Percentiles rank a stretch among this genome's conserved stretches.
These are phyloP conservation scores for Corniculantispora saksenae DNA, from an alignment of 2,329 filamentous ascomycete species.

Conservation along the genomic window DNA sequence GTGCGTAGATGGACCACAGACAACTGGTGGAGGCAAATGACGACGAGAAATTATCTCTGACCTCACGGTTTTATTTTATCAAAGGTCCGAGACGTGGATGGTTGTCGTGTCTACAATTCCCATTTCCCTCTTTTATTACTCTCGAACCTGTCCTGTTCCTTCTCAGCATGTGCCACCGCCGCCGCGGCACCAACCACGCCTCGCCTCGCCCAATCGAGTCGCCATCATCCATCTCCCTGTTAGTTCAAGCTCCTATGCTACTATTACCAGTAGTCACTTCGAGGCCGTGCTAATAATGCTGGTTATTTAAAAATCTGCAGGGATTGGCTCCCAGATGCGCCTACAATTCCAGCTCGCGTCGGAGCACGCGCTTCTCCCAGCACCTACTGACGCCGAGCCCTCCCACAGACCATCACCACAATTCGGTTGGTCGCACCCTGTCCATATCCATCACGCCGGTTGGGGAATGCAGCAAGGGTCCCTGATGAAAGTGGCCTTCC, in stretches of 20 bases:
- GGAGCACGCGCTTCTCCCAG: not conserved
- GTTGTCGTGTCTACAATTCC: not conserved
- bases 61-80: not conserved
- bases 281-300: not conserved
- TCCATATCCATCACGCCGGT: not conserved
- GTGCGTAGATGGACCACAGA: not conserved
- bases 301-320: slow-evolving; percentile 10
- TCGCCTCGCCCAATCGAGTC: not conserved
- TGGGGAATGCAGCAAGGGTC: not conserved
- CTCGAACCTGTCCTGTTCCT: not conserved
- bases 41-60: not conserved
- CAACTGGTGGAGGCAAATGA: not conserved
- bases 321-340: slow-evolving; percentile 1
- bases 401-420: not conserved
- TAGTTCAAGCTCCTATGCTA: not conserved
- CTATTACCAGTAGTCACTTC: not conserved
- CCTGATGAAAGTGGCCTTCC: not conserved
- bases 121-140: not conserved
- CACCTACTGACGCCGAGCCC: not conserved
- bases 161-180: not conserved
- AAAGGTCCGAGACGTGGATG: not conserved
- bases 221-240: not conserved
- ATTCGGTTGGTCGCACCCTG: not conserved
- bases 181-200: not conserved
- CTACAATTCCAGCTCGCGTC: not conserved